Base-by-base conservation (phyloP, 1,284 basidiomycete genomes). In the Irpex lacteus region DNA sequence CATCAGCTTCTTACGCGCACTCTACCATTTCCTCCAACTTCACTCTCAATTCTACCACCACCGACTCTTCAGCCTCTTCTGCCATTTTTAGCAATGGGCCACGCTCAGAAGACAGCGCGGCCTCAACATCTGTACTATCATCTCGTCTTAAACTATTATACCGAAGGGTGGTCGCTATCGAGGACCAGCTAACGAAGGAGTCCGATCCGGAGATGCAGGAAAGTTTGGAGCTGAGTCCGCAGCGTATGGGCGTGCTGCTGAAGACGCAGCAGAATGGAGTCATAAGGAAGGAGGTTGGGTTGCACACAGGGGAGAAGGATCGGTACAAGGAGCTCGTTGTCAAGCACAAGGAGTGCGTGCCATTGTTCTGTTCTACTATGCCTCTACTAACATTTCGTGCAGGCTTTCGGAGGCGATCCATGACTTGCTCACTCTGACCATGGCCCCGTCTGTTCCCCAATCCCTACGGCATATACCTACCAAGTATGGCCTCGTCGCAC, bases 401-500 rank as follows among this genome's bases (percentile, higher is more conserved):
- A 96, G 95, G 67, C 85, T 98, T 5, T 93, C 93, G 1, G 95
- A 98, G 71, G 83, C 87, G 61, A 95, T 98, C 72, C 94, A 95
- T 75, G 89, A 92, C 68, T 87, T 98, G 58, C 85, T 99, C 62
- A 85, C 89, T 61, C 88, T 96, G 26, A 94, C 95, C 0, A 86
- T 96, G 58, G 89, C 95, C 5, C 94, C 95, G 0, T 88, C 88
- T 26, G 87, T 96, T 0, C 97, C 97, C 0, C 86, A 92, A 0
- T 96, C 95, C 0, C 79, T 98, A 2, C 91, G 94, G 57, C 88
- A 90, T 67, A 92, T 98, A 53, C 95, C 96, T 0, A 88, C 88
- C 56, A 96, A 95, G 71, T 98, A 98, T 80, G 98, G 97, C 75
- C 95, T 98, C 67, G 94, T 97, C 61, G 90, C 90, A 38, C 88